These are phyloP conservation scores for Pseudopediastrum boryanum DNA, from an alignment of 139 green algal species.

Conservation along the genomic window DNA sequence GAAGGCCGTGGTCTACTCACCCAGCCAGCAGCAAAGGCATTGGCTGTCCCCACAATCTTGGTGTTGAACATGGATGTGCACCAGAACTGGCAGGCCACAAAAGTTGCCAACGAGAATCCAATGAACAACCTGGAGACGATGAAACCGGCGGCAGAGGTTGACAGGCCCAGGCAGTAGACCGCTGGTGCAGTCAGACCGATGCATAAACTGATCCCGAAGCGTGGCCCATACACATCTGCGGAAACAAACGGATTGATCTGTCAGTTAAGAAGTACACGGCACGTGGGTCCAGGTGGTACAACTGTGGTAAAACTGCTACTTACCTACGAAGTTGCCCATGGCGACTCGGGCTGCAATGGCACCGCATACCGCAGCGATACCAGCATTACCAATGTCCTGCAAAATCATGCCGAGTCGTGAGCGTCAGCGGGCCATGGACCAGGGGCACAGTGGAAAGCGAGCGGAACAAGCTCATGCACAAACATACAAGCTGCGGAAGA, in stretches of 20 bases:
- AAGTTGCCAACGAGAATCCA: constrained; percentile 79
- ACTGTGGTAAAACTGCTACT: no score
- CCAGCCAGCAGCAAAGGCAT: constrained; percentile 81
- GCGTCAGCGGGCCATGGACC: no score
- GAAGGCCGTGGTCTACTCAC: neutral
- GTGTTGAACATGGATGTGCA: constrained; percentile 48
- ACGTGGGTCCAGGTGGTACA: no score
- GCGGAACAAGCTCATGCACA: no score
- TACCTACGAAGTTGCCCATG: constrained; percentile 58
- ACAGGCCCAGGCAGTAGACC: constrained; percentile 76
- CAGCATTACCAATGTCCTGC: constrained; percentile 39
- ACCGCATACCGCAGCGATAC: constrained; percentile 74
- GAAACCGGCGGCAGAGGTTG: constrained; percentile 69
- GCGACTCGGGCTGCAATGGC: constrained; percentile 67
- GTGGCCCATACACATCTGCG: constrained; percentile 8
- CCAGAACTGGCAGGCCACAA: constrained; percentile 95
- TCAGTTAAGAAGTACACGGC: no score
- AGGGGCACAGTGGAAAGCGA: no score
- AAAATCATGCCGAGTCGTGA: no score
- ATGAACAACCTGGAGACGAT: constrained; percentile 81
- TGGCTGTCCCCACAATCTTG: constrained; percentile 89
- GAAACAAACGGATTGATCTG: no score
- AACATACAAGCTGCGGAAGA: no score
- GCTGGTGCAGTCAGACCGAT: constrained; percentile 51
- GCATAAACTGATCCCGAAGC: constrained; percentile 26